phyloP scores from a whole-genome alignment of 495 filamentous ascomycete species.

The Diplogelasinospora grovesii region DNA sequence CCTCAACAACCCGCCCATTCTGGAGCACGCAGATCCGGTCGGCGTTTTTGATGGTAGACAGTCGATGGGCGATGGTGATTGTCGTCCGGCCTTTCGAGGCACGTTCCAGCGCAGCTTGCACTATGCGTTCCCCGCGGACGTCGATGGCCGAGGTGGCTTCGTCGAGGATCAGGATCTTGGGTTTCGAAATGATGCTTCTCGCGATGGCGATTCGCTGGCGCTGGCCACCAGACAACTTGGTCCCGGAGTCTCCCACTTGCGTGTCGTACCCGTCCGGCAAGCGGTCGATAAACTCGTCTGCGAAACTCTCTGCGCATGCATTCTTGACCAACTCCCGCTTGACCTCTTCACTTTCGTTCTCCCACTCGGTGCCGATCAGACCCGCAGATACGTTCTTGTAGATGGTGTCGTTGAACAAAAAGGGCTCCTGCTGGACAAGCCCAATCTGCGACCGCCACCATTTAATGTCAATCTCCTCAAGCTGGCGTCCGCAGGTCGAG shows the following conservation, averaged over 20 bases:
- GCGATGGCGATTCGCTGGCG: constrained; percentile 70
- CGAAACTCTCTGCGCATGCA: constrained; percentile 53
- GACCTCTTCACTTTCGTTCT: constrained; percentile 42
- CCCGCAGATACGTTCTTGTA: constrained; percentile 58
- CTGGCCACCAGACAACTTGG: constrained; percentile 47
- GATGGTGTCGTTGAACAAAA: constrained; percentile 68
- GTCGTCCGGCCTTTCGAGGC: constrained; percentile 66
- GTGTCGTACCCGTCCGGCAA: constrained; percentile 59
- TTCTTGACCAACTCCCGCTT: constrained; percentile 49
- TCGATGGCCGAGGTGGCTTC: constrained; percentile 79
- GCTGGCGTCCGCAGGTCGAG: constrained; percentile 47
- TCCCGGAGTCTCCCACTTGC: constrained; percentile 43
- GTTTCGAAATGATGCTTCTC: constrained; percentile 62
- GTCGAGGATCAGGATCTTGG: constrained; percentile 73
- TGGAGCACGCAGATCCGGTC: constrained; percentile 68
- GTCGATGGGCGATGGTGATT: constrained; percentile 69
- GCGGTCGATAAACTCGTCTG: constrained; percentile 52
- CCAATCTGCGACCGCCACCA: constrained; percentile 66
- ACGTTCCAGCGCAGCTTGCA: constrained; percentile 62
- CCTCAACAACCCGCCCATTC: constrained; percentile 51
- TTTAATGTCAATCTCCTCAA: constrained; percentile 50
- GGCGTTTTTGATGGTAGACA: constrained; percentile 64
- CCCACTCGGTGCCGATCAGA: constrained; percentile 51
- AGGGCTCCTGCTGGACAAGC: constrained; percentile 65
- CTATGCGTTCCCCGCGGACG: constrained; percentile 56